These are phyloP conservation scores for Eucalyptus rudis DNA, from an alignment of 345 rosid species.

Conservation along the genomic window DNA sequence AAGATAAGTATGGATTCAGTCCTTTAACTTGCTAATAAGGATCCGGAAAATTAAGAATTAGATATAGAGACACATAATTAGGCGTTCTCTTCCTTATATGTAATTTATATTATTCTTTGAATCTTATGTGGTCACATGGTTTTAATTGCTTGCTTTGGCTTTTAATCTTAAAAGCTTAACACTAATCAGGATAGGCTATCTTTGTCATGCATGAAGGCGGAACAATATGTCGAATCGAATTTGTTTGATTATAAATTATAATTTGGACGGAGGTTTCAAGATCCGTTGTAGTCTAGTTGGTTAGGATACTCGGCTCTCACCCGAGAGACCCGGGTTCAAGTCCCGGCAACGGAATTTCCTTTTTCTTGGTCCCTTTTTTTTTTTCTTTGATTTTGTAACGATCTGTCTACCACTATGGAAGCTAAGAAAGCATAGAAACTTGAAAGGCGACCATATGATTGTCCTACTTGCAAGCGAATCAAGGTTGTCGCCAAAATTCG, in stretches of 20 bases:
- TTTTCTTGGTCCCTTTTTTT: background rate
- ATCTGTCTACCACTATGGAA: background rate
- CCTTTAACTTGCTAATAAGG: background rate
- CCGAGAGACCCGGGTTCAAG: conserved; percentile 28
- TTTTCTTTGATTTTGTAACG: background rate
- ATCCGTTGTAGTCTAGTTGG: conserved; percentile 37
- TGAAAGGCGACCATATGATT: background rate
- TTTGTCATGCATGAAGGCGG: background rate
- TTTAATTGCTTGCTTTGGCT: background rate
- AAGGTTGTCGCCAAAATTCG: background rate
- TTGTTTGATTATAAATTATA: rapidly evolving
- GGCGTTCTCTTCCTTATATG: background rate
- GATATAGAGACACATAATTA: background rate
- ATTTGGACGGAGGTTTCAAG: rapidly evolving
- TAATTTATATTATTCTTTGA: background rate
- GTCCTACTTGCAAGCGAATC: background rate
- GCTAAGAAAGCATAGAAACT: background rate
- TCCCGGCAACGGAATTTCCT: conserved; percentile 15
- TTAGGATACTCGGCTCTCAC: conserved; percentile 39
- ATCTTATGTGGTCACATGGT: background rate
- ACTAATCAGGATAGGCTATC: background rate
- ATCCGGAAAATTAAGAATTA: background rate
- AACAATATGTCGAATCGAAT: background rate
- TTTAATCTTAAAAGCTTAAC: background rate
- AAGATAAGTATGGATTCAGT: background rate